Evolutionary conservation across 2,329 filamentous ascomycete genomes (phyloP).

Genomic region (Paradendryphiella salina): DNA sequence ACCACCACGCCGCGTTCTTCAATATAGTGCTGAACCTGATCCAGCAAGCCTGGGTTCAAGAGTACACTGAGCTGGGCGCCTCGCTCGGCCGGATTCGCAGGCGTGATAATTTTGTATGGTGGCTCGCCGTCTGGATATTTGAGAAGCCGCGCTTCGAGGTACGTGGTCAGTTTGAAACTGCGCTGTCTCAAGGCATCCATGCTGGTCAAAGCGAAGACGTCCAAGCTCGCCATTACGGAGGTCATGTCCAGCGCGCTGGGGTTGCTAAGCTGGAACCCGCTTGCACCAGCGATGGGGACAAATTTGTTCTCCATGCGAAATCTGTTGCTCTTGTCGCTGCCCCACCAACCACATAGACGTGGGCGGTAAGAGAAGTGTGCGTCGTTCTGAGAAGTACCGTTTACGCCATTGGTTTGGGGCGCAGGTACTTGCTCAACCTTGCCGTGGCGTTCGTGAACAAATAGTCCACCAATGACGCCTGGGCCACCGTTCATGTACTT

Average conservation of each 20-base stretch:
- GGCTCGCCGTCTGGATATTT: constrained; percentile 23
- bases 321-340: constrained; percentile 72
- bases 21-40: constrained; percentile 65
- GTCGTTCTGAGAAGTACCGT: constrained; percentile 37
- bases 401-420: not conserved
- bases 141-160: constrained; percentile 62
- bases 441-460: constrained; percentile 77
- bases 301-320: constrained; percentile 86
- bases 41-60: constrained; percentile 69
- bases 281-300: constrained; percentile 74
- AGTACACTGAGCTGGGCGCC: constrained; percentile 80
- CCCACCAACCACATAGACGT: constrained; percentile 84
- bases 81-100: constrained; percentile 66
- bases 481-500: constrained; percentile 91
- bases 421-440: constrained; percentile 48
- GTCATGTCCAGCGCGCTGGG: constrained; percentile 78
- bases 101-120: constrained; percentile 66
- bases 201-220: constrained; percentile 71
- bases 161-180: constrained; percentile 73
- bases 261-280: constrained; percentile 84
- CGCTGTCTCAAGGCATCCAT: constrained; percentile 72
- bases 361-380: constrained; percentile 59
- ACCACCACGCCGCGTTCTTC: constrained; percentile 72
- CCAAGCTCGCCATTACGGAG: constrained; percentile 71
- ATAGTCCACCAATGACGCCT: constrained; percentile 76